Base-by-base conservation (phyloP, 2,329 filamentous ascomycete genomes). In the Phyllosticta paracitricarpa region DNA sequence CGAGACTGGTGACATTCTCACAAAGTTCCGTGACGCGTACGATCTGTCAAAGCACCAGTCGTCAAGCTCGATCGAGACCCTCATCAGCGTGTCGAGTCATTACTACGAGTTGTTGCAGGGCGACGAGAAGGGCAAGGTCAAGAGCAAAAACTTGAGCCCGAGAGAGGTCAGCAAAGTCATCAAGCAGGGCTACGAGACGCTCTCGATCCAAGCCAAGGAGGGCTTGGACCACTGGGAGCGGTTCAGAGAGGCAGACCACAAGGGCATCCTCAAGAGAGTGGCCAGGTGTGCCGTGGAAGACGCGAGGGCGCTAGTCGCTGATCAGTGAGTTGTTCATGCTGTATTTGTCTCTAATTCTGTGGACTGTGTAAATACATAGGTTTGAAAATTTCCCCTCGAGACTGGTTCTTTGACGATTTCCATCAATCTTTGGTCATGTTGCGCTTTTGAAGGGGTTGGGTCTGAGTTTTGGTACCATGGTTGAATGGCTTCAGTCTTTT, bases 131-230 rank as follows among this genome's bases (percentile, higher is more conserved):
- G 77, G 77, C 14, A 79, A 78, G 61, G 72, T 67, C 51, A 75
- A 75, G 63, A 80, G 84, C 63, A 88, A 85, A 68, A 85, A 89
- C 66, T 77, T 97, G 63, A 96, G 89, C 62, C 91, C 88, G 48
- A 81, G 84, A 57, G 89, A 97, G 72, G 91, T 99, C 51, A 87
- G 88, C 52, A 88, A 89, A 66, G 89, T 97, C 28, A 97, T 99
- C 74, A 96, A 96, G 77, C 89, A 95, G 73, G 94, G 94, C 0
- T 97, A 97, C 70, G 93, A 97, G 74, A 96, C 92, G 40, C 76
- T 99, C 68, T 93, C 89, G 65, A 95, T 99, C 60, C 89, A 95
- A 74, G 86, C 90, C 0, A 91, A 87, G 68, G 92, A 96, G 70
- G 92, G 89, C 0, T 73, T 96, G 66, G 92, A 93, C 72, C 84